Percentiles rank a stretch among this genome's conserved stretches.
phyloP scores from a whole-genome alignment of 106 monocot genomes.

The Allium sativum region DNA sequence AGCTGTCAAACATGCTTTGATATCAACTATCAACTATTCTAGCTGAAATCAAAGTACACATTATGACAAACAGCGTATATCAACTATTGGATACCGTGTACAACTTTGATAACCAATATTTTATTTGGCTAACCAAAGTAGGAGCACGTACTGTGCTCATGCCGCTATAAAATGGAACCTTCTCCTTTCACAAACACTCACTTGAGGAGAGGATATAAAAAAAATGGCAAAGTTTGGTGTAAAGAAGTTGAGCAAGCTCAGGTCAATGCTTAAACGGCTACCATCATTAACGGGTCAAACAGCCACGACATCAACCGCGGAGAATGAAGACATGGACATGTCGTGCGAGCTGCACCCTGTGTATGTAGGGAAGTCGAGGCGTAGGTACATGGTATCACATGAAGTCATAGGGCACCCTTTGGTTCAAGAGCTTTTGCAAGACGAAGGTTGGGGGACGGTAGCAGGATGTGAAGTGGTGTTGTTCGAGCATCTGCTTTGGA shows the following conservation, averaged over 20 bases:
- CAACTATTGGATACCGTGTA: too few relatives aligned
- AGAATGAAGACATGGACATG: too few relatives aligned
- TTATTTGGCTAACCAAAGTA: too few relatives aligned
- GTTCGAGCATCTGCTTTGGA: constrained; percentile 68
- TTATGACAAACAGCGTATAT: too few relatives aligned
- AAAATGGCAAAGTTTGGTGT: background rate
- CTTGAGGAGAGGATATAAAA: background rate
- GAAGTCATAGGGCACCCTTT: constrained; percentile 31
- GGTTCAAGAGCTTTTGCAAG: constrained; percentile 24
- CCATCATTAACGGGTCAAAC: background rate
- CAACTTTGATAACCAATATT: too few relatives aligned
- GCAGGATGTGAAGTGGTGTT: constrained; percentile 51
- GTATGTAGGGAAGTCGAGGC: constrained; percentile 55
- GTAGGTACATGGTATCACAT: constrained; percentile 39
- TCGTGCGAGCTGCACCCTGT: constrained; percentile 19
- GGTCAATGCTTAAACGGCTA: constrained; percentile 3
- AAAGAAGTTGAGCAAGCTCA: constrained; percentile 1
- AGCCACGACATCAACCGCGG: too few relatives aligned
- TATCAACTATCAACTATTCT: too few relatives aligned
- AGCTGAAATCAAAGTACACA: too few relatives aligned
- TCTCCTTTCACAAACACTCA: background rate
- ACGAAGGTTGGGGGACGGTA: background rate
- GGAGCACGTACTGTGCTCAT: background rate
- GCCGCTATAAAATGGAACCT: background rate
- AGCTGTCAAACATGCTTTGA: too few relatives aligned